Conservation (phyloP, 129 eudicot species). For the Artemisia argyi region DNA sequence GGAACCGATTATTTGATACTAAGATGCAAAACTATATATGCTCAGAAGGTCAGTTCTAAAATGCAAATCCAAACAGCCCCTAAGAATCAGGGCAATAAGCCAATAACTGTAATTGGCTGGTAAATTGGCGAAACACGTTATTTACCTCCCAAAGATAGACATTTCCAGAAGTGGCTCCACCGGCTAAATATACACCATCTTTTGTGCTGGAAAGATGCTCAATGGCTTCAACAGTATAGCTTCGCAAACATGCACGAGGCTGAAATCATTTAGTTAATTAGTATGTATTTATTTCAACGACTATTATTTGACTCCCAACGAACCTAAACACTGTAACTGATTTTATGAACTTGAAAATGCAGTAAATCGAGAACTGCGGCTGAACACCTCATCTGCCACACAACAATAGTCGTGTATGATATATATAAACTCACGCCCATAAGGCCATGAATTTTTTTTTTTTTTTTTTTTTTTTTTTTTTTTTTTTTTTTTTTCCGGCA, state of each 20-base stretch:
- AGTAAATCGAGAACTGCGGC: too few species aligned
- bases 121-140: background rate
- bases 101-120: background rate
- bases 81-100: constrained; percentile 8
- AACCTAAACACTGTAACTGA: background rate
- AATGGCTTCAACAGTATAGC: constrained; percentile 41
- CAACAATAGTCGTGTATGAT: too few species aligned
- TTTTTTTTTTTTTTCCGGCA: too few species aligned
- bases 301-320: background rate
- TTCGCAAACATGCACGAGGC: constrained; percentile 40
- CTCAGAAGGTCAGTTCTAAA: background rate
- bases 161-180: constrained; percentile 54
- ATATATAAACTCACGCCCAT: too few species aligned
- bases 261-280: constrained; percentile 6
- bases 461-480: too few species aligned
- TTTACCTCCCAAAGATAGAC: constrained; percentile 52
- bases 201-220: constrained; percentile 45
- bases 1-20: background rate
- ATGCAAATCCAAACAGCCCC: constrained; percentile 12
- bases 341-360: too few species aligned
- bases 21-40: background rate
- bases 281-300: constrained; percentile 5
- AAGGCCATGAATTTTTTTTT: too few species aligned
- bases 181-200: constrained; percentile 52
- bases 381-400: too few species aligned